Conservation (phyloP, 352 stramenopile genomes). For the Phytophthora syringae region DNA sequence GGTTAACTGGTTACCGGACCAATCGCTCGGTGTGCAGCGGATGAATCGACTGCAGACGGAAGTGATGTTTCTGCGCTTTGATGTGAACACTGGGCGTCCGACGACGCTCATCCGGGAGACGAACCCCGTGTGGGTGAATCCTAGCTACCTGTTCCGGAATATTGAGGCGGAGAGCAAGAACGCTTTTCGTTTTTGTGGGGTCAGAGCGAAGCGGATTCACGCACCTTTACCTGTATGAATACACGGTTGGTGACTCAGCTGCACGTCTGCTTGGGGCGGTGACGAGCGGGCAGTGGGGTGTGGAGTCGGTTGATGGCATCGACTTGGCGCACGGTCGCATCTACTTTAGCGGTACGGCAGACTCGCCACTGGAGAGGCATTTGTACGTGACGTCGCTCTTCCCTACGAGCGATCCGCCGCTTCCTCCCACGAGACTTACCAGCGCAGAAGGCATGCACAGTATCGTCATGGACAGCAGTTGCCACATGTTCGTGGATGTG, state of each 20-base stretch:
- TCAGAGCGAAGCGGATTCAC: constrained; percentile 94
- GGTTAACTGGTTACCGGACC: constrained; percentile 95
- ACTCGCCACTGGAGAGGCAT: constrained; percentile 92
- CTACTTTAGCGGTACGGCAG: constrained; percentile 89
- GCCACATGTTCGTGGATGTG: constrained; percentile 79
- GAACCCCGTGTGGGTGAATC: constrained; percentile 95
- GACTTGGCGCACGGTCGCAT: constrained; percentile 84
- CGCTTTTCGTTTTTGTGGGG: constrained; percentile 95
- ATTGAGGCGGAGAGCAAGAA: constrained; percentile 80
- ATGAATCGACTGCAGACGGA: constrained; percentile 87
- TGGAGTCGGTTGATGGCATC: constrained; percentile 86
- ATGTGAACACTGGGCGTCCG: constrained; percentile 67
- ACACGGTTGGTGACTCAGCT: constrained; percentile 40
- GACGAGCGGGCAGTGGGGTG: constrained; percentile 72
- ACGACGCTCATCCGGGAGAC: constrained; percentile 90
- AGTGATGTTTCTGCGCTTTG: constrained; percentile 78
- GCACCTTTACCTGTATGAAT: constrained; percentile 97
- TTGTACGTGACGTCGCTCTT: constrained; percentile 88
- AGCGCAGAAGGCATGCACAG: constrained; percentile 86
- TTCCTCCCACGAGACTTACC: constrained; percentile 75
- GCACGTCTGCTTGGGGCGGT: constrained; percentile 64
- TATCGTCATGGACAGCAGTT: constrained; percentile 91
- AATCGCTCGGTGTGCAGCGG: constrained; percentile 90
- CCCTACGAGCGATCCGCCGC: constrained; percentile 43
- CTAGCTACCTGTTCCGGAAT: constrained; percentile 93